Evolutionary conservation across 768 basidiomycete species (phyloP).

Genomic region (Saitozyma podzolica): DNA sequence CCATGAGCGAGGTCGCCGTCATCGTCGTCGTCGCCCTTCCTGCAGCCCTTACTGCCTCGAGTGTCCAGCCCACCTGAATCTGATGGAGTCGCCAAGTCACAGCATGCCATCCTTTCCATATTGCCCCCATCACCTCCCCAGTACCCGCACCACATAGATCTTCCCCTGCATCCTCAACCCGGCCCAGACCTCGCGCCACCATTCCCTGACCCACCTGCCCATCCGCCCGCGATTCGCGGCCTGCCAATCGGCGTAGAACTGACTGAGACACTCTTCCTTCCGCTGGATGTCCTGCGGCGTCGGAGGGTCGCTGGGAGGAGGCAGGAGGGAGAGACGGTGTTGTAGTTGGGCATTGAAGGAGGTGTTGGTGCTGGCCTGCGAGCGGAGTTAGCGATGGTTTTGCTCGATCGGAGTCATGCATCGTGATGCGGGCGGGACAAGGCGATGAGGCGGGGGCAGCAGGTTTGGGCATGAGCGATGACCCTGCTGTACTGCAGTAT

Average conservation of each 20-base stretch:
- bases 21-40: too few species aligned
- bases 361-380: constrained; percentile 35
- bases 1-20: too few species aligned
- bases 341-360: constrained; percentile 35
- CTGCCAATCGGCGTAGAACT: constrained; percentile 50
- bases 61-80: too few species aligned
- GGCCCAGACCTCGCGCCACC: constrained; percentile 46
- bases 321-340: constrained; percentile 37
- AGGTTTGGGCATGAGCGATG: too few species aligned
- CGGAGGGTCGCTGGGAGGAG: constrained; percentile 25
- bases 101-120: background rate
- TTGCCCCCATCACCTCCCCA: constrained; percentile 16
- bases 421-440: background rate
- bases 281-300: constrained; percentile 25
- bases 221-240: constrained; percentile 32
- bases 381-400: background rate
- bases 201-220: constrained; percentile 38
- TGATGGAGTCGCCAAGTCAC: too few species aligned
- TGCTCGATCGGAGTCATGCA: background rate
- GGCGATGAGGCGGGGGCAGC: background rate
- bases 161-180: constrained; percentile 38
- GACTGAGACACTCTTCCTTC: constrained; percentile 30
- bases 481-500: too few species aligned
- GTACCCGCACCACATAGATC: constrained; percentile 25
- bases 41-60: too few species aligned